A percentile compares a stretch with the other conserved stretches of the same genome.
Conservation (phyloP, 2,329 filamentous ascomycete genomes). For the Fusarium lyarnte region DNA sequence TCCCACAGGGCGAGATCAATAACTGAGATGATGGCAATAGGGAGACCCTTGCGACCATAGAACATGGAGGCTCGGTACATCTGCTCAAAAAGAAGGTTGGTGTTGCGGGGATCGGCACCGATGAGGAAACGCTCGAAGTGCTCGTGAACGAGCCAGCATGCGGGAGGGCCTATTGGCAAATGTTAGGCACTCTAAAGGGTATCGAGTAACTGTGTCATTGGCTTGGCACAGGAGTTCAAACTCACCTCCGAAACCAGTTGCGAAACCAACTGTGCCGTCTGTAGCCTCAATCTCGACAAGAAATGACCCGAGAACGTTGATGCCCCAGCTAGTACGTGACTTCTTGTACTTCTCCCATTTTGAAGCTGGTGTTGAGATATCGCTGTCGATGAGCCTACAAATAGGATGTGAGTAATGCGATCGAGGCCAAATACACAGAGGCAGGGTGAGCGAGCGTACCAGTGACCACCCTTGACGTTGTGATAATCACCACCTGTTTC, state of each 20-base stretch:
- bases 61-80: slow-evolving; percentile 98
- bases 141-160: slow-evolving; percentile 92
- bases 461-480: slow-evolving; percentile 82
- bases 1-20: slow-evolving; percentile 96
- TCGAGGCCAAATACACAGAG: background rate
- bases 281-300: slow-evolving; percentile 88
- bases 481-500: slow-evolving; percentile 82
- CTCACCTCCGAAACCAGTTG: slow-evolving; percentile 87
- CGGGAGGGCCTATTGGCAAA: slow-evolving; percentile 74
- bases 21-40: slow-evolving; percentile 90
- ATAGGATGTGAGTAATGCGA: slow-evolving; percentile 7
- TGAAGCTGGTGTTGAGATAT: slow-evolving; percentile 93
- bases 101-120: slow-evolving; percentile 88
- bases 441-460: slow-evolving; percentile 53
- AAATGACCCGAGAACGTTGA: slow-evolving; percentile 94
- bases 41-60: slow-evolving; percentile 92
- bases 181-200: slow-evolving; percentile 2
- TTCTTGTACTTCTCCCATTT: slow-evolving; percentile 88
- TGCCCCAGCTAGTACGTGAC: slow-evolving; percentile 92
- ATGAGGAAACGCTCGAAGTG: slow-evolving; percentile 94
- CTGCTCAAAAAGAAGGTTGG: slow-evolving; percentile 91
- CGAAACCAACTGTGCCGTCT: slow-evolving; percentile 93
- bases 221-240: background rate
- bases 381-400: slow-evolving; percentile 85
- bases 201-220: background rate